These are phyloP conservation scores for Mycena galopus DNA, from an alignment of 768 basidiomycete species.

Conservation along the genomic window DNA sequence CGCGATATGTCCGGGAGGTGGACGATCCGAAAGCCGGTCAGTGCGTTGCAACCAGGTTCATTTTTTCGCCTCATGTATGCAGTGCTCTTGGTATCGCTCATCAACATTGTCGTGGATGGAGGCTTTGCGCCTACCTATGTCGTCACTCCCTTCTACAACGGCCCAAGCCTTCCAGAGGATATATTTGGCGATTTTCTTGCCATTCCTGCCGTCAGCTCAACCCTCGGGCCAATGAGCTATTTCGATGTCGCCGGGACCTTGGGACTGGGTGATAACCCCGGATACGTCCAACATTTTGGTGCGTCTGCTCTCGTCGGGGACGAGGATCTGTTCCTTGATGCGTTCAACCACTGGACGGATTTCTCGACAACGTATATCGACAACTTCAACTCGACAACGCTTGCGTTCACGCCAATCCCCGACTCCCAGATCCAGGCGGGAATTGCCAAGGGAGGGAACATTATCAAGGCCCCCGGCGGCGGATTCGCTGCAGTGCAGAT, in stretches of 20 bases:
- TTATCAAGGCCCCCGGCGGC: conserved; percentile 52
- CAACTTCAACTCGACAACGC: conserved; percentile 43
- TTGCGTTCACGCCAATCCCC: conserved; percentile 55
- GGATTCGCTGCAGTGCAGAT: conserved; percentile 53
- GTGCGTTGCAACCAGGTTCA: conserved; percentile 13
- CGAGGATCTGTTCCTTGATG: conserved; percentile 46
- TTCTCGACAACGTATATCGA: conserved; percentile 42
- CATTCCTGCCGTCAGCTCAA: conserved; percentile 47
- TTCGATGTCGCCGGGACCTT: conserved; percentile 49
- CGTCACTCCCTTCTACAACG: conserved; percentile 52
- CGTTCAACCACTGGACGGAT: conserved; percentile 48
- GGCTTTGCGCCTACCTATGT: conserved; percentile 43
- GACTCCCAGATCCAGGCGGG: conserved; percentile 51
- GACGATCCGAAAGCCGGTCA: conserved; percentile 55
- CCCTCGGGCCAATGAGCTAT: conserved; percentile 51
- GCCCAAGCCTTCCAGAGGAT: conserved; percentile 46
- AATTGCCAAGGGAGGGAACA: conserved; percentile 51
- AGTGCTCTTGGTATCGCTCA: conserved; percentile 46
- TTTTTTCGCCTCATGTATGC: conserved; percentile 10
- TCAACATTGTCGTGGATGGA: conserved; percentile 40
- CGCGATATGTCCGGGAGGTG: conserved; percentile 51
- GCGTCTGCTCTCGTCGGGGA: conserved; percentile 51
- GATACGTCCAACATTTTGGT: conserved; percentile 53
- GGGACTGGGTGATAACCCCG: conserved; percentile 45
- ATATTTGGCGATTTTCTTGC: conserved; percentile 56